Conservation (phyloP, 176 grass and related monocot genomes). For the Chrysopogon serrulatus region DNA sequence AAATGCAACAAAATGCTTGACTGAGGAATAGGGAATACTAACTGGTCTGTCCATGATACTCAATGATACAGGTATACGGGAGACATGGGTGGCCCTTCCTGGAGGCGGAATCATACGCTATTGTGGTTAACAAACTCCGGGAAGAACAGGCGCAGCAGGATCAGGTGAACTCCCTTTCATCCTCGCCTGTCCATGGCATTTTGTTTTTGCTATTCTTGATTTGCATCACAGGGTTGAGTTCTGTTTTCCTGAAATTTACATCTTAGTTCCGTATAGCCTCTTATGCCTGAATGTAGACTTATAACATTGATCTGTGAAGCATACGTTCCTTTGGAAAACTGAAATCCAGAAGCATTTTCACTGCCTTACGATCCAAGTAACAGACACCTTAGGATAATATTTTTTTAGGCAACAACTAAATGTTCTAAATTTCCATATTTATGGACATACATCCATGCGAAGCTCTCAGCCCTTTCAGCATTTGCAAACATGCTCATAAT, state of each 20-base stretch:
- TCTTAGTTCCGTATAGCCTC: background rate
- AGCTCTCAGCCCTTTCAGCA: background rate
- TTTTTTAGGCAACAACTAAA: background rate
- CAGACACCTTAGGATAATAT: background rate
- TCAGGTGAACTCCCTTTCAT: background rate
- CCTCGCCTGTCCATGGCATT: background rate
- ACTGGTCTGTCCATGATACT: background rate
- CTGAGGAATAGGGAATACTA: background rate
- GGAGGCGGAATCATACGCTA: background rate
- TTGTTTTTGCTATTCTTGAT: no score
- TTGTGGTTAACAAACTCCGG: background rate
- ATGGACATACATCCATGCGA: background rate
- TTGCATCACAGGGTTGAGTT: background rate
- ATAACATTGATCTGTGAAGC: background rate
- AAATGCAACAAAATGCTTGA: background rate
- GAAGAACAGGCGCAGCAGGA: background rate
- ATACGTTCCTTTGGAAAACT: no score
- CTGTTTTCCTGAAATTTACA: background rate
- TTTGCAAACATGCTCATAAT: background rate
- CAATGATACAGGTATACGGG: slow-evolving; percentile 4
- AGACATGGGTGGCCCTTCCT: slow-evolving; percentile 1
- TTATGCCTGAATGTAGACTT: background rate
- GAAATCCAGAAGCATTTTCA: no score
- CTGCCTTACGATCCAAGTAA: no score
- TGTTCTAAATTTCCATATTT: background rate